phyloP scores from a whole-genome alignment of 2,329 filamentous ascomycete species.

The Neonectria magnoliae region DNA sequence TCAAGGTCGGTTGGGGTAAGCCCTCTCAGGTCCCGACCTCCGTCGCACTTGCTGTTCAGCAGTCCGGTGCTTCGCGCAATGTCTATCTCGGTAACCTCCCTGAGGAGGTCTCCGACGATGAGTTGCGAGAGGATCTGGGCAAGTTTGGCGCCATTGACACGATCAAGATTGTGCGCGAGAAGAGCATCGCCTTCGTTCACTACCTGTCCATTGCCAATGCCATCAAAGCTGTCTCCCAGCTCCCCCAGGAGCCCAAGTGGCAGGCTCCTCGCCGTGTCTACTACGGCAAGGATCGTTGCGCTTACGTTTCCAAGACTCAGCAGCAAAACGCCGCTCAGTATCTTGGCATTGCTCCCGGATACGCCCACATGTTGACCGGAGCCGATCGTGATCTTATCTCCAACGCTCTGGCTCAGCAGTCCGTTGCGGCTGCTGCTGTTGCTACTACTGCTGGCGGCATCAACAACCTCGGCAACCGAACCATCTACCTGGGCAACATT shows the following conservation, averaged over 20 bases:
- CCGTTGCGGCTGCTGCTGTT: slow-evolving; percentile 94
- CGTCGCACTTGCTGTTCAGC: slow-evolving; percentile 95
- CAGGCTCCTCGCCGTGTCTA: slow-evolving; percentile 94
- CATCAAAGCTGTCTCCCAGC: slow-evolving; percentile 96
- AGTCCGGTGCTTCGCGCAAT: slow-evolving; percentile 95
- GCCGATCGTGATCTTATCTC: slow-evolving; percentile 97
- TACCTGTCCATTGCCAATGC: slow-evolving; percentile 98
- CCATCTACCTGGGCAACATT: slow-evolving; percentile 98
- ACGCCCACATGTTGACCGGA: slow-evolving; percentile 94
- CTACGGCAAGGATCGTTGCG: slow-evolving; percentile 98
- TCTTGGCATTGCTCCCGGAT: slow-evolving; percentile 94
- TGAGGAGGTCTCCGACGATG: slow-evolving; percentile 90
- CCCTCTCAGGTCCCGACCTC: slow-evolving; percentile 97
- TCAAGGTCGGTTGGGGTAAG: slow-evolving; percentile 99
- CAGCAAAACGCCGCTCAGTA: slow-evolving; percentile 99
- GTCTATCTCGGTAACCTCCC: slow-evolving; percentile 95
- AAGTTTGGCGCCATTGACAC: slow-evolving; percentile 98
- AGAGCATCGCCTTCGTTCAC: slow-evolving; percentile 97
- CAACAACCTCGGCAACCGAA: slow-evolving; percentile 96
- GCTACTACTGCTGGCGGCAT: slow-evolving; percentile 96
- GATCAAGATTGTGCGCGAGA: slow-evolving; percentile 96
- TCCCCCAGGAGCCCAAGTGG: slow-evolving; percentile 97
- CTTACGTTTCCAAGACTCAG: slow-evolving; percentile 99
- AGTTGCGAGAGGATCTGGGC: slow-evolving; percentile 91
- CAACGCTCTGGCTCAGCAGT: slow-evolving; percentile 95